Percentiles rank a stretch among this genome's conserved stretches.
phyloP scores from a whole-genome alignment of 768 basidiomycete genomes.

The Tulasnella sp. region DNA sequence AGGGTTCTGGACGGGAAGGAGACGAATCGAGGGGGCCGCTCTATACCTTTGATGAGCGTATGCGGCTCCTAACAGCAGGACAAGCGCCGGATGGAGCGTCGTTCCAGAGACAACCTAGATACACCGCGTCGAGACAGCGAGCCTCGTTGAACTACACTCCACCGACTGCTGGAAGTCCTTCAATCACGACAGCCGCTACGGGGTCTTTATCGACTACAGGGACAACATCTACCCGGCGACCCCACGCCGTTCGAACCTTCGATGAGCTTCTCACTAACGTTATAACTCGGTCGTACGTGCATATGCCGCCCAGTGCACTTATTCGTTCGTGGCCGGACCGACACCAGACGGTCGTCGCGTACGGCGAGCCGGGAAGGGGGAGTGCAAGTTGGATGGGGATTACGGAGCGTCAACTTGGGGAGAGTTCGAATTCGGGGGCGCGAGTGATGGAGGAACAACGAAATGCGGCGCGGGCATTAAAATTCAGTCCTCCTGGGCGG shows the following conservation, averaged over 20 bases:
- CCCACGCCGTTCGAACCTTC: not conserved
- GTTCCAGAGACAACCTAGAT: too few species aligned
- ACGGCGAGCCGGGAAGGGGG: conserved; percentile 51
- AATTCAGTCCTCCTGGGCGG: conserved; percentile 57
- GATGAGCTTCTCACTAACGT: not conserved
- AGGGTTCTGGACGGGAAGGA: too few species aligned
- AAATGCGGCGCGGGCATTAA: conserved; percentile 47
- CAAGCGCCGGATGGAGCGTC: too few species aligned
- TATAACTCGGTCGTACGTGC: not conserved
- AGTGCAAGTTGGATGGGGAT: conserved; percentile 35
- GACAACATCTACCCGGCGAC: not conserved
- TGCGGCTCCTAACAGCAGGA: too few species aligned
- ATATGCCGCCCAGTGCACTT: not conserved
- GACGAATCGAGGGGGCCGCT: too few species aligned
- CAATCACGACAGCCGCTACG: too few species aligned
- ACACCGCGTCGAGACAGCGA: too few species aligned
- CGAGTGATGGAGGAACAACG: conserved; percentile 47
- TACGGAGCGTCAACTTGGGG: conserved; percentile 20
- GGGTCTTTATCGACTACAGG: not conserved
- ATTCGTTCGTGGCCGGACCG: conserved; percentile 25
- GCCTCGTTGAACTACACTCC: too few species aligned
- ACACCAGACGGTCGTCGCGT: conserved; percentile 49
- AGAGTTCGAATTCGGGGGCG: not conserved
- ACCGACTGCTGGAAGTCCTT: too few species aligned
- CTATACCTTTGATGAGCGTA: too few species aligned